Evolutionary conservation across 805 yeast species (phyloP), one percentile per base, ranked within the genome.

Genomic region (Ogataea haglerorum): DNA sequence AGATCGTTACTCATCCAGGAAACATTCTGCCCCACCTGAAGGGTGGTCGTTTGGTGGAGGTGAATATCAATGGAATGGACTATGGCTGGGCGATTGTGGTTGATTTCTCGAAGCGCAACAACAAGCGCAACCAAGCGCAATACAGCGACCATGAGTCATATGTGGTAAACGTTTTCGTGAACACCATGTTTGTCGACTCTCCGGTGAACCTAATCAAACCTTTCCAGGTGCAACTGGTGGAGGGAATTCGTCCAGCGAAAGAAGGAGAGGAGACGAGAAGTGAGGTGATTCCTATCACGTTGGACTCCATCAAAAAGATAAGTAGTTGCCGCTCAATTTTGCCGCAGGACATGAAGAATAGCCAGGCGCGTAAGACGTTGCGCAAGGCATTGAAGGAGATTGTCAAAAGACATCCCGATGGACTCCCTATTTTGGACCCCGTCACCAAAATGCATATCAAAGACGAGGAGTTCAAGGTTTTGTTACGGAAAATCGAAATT

Each of bases 61-160:
- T 90, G 10, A 72, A 72, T 40, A 71, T 90, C 36, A 75, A 73
- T 13, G 68, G 67, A 6, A 63, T 74, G 34, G 85, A 88, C 46
- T 95, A 89, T 60, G 97, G 96, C n/a, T 93, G 99, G 99, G 96
- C 91, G 43, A 84, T 86, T 58, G 93, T 90, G 10, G 79, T 85
- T 9, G 78, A 80, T 34, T 85, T 82, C 52, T 70, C 76, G 30
- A 90, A 88, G 63, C 75, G 98, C 59, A 49, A 45, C 4, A 55
- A 51, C 35, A 83, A 79, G 55, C 73, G 84, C 57, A 72, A 75
- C 49, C 75, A 77, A 16, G 54, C 73, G 9, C 79, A 76, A 40
- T 87, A 68, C 60, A 72, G 82, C 13, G 96, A 90, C 52, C 96
- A 91, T 60, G 95, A 93, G 58, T 78, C 95, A 0, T 91, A 88